Evolutionary conservation across 345 rosid species (phyloP).

Genomic region (Acer yangbiense): DNA sequence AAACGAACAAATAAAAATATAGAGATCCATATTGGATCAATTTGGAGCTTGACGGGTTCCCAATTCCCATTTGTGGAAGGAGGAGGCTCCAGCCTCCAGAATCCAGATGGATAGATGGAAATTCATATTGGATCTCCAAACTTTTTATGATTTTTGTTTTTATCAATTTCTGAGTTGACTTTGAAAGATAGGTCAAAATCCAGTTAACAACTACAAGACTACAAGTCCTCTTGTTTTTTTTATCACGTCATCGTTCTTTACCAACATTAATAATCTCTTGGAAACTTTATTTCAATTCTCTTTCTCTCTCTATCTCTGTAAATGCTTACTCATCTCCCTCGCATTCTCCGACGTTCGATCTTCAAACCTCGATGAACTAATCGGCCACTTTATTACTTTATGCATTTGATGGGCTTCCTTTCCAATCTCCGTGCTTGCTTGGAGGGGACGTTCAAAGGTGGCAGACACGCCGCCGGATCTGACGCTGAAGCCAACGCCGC

Average conservation of each 20-base stretch:
- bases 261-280: not conserved
- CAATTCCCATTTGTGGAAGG: too few species aligned
- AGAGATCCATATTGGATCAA: too few species aligned
- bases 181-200: too few species aligned
- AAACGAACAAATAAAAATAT: too few species aligned
- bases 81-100: too few species aligned
- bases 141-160: too few species aligned
- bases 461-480: slow-evolving; percentile 13
- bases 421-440: slow-evolving; percentile 35
- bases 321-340: not conserved
- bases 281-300: not conserved
- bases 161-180: too few species aligned
- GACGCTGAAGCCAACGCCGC: slow-evolving; percentile 25
- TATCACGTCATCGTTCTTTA: not conserved
- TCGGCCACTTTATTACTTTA: not conserved
- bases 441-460: slow-evolving; percentile 13
- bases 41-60: too few species aligned
- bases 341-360: slow-evolving; percentile 5
- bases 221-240: too few species aligned
- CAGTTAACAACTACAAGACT: too few species aligned
- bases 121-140: too few species aligned
- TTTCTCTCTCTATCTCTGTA: not conserved
- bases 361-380: not conserved
- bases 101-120: too few species aligned
- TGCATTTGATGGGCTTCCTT: slow-evolving; percentile 28